phyloP scores from a whole-genome alignment of 192 early-diverging fungal species.

The Martensiomyces pterosporus region DNA sequence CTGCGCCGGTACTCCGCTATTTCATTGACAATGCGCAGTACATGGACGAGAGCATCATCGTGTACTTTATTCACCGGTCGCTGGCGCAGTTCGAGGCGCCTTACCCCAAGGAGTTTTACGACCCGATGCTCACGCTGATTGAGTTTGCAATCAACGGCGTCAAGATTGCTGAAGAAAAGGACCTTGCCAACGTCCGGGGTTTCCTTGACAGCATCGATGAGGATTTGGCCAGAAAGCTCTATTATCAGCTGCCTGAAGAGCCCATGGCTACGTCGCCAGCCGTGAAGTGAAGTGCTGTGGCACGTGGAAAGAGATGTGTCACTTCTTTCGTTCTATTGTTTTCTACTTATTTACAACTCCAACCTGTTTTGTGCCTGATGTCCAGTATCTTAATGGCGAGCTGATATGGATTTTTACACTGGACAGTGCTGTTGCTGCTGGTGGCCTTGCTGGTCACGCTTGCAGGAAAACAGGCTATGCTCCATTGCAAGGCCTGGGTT shows the following conservation, averaged over 20 bases:
- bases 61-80: slow-evolving; percentile 57
- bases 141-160: slow-evolving; percentile 22
- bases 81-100: slow-evolving; percentile 32
- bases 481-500: too few relatives aligned
- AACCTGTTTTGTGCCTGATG: too few relatives aligned
- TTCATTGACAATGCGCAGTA: slow-evolving; percentile 49
- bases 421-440: too few relatives aligned
- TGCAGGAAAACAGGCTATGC: too few relatives aligned
- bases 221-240: slow-evolving; percentile 7
- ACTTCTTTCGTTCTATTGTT: too few relatives aligned
- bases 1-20: slow-evolving; percentile 60
- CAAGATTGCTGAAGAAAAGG: slow-evolving; percentile 24
- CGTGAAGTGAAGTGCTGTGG: too few relatives aligned
- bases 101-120: slow-evolving; percentile 21
- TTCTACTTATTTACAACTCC: too few relatives aligned
- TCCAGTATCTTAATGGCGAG: too few relatives aligned
- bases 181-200: slow-evolving; percentile 11
- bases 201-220: slow-evolving; percentile 26
- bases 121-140: slow-evolving; percentile 25
- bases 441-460: too few relatives aligned
- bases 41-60: slow-evolving; percentile 64
- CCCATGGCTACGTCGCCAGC: too few relatives aligned
- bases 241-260: slow-evolving; percentile 4
- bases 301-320: too few relatives aligned
- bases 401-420: too few relatives aligned